A percentile compares a stretch with the other conserved stretches of the same genome.
Conservation (phyloP, 768 basidiomycete species). For the Macrolepiota fuliginosa region DNA sequence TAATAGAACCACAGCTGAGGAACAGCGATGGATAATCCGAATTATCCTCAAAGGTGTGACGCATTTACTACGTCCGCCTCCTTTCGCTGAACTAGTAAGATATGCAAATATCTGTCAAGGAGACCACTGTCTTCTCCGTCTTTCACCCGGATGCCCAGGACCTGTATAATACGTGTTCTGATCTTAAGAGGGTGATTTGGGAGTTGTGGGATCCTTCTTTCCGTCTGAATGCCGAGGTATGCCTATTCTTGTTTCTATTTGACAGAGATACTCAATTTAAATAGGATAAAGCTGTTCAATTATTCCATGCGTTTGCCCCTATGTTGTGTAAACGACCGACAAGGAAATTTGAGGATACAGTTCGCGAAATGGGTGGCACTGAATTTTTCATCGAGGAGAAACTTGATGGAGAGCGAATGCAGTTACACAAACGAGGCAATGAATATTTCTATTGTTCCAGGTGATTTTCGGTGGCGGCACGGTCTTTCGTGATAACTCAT, state of each 20-base stretch:
- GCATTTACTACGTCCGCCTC: background rate
- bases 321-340: conserved; percentile 94
- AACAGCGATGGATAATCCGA: conserved; percentile 95
- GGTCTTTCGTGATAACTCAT: background rate
- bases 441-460: conserved; percentile 93
- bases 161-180: conserved; percentile 94
- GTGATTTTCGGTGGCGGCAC: conserved; percentile 32
- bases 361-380: conserved; percentile 76
- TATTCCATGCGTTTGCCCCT: conserved; percentile 87
- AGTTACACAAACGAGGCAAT: conserved; percentile 89
- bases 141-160: conserved; percentile 95
- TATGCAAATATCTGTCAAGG: conserved; percentile 89
- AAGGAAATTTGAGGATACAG: conserved; percentile 75
- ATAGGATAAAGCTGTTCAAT: conserved; percentile 80
- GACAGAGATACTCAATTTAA: background rate
- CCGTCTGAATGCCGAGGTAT: conserved; percentile 62
- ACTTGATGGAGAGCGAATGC: conserved; percentile 95
- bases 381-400: conserved; percentile 96
- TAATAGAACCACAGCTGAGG: conserved; percentile 77
- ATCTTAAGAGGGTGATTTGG: conserved; percentile 92
- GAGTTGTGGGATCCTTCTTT: conserved; percentile 76
- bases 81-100: conserved; percentile 44
- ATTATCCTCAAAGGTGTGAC: conserved; percentile 87
- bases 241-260: background rate
- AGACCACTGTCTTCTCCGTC: conserved; percentile 86